Conservation (phyloP, 768 basidiomycete species). For the Galerina sulciceps region DNA sequence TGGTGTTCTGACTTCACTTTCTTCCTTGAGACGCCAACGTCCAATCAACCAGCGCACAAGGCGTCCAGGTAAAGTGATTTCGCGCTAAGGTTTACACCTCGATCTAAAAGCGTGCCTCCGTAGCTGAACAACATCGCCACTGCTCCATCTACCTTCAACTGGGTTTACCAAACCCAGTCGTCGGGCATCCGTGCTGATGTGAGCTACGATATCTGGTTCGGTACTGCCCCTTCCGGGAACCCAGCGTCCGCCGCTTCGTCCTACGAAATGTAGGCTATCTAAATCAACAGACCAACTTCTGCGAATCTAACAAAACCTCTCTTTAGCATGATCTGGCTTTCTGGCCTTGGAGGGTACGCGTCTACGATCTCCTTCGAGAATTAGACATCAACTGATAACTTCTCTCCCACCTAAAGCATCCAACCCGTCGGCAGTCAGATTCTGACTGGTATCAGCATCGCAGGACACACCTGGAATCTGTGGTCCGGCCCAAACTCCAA, state of each 20-base stretch:
- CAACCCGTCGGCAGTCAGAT: slow-evolving; percentile 58
- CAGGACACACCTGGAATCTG: slow-evolving; percentile 57
- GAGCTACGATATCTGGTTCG: slow-evolving; percentile 62
- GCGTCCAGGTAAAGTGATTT: slow-evolving; percentile 41
- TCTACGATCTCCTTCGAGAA: background rate
- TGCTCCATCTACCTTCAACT: slow-evolving; percentile 56
- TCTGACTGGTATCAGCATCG: slow-evolving; percentile 42
- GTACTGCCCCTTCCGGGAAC: slow-evolving; percentile 41
- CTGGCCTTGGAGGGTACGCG: slow-evolving; percentile 54
- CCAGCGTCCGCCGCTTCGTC: slow-evolving; percentile 52
- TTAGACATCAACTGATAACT: background rate
- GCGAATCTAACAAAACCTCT: background rate
- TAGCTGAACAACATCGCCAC: slow-evolving; percentile 45
- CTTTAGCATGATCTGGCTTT: slow-evolving; percentile 65
- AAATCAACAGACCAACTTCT: background rate
- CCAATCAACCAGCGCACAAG: slow-evolving; percentile 46
- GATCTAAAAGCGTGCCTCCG: background rate
- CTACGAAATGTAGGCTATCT: slow-evolving; percentile 51
- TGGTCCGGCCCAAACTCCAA: slow-evolving; percentile 58
- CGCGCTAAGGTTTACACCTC: background rate
- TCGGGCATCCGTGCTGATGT: slow-evolving; percentile 57
- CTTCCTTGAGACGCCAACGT: slow-evolving; percentile 50
- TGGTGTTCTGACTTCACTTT: background rate
- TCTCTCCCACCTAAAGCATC: slow-evolving; percentile 36
- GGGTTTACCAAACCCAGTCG: slow-evolving; percentile 50